phyloP scores from a whole-genome alignment of 129 eudicot genomes.

The Silybum marianum region DNA sequence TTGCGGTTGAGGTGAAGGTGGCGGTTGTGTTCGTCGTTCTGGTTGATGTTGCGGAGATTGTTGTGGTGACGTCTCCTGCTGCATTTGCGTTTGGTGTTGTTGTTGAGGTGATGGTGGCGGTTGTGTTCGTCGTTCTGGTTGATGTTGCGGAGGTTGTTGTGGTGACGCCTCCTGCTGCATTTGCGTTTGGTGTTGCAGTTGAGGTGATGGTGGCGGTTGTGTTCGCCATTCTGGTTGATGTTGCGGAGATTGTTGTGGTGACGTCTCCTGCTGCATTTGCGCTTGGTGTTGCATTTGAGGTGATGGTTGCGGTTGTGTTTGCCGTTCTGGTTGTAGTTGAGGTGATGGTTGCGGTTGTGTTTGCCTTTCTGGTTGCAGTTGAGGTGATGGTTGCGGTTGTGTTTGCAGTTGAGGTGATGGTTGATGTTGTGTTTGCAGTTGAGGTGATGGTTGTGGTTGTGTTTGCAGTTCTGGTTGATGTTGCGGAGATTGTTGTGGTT shows the following conservation, averaged over 20 bases:
- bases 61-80: not conserved
- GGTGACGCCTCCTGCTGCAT: not conserved
- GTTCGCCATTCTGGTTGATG: not conserved
- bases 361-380: not conserved
- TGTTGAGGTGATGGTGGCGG: not conserved
- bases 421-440: not conserved
- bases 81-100: not conserved
- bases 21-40: not conserved
- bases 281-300: not conserved
- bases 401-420: not conserved
- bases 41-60: constrained; percentile 13
- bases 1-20: not conserved
- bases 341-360: not conserved
- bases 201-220: not conserved
- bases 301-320: not conserved
- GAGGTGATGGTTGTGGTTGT: not conserved
- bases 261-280: not conserved
- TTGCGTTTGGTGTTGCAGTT: not conserved
- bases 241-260: constrained; percentile 1
- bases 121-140: not conserved
- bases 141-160: constrained; percentile 12
- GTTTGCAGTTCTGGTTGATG: not conserved
- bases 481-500: not conserved
- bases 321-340: not conserved
- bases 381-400: not conserved